Percentiles rank a stretch among this genome's conserved stretches.
phyloP scores from a whole-genome alignment of 1,284 basidiomycete species.

The Leccinum solheimii region DNA sequence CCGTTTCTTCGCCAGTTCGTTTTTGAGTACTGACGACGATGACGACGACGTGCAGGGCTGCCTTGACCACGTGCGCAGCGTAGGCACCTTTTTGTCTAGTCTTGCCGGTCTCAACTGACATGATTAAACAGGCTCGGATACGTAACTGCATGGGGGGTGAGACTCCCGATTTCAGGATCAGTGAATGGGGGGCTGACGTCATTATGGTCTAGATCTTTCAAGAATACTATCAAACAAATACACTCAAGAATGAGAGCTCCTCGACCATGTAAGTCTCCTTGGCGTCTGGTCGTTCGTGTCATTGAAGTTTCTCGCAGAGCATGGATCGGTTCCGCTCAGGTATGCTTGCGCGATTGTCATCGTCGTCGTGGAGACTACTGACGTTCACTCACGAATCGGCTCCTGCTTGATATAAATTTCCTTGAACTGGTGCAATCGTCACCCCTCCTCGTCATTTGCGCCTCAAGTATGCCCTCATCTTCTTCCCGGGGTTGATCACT shows the following conservation, averaged over 20 bases:
- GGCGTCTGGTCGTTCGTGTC: background rate
- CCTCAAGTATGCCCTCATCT: slow-evolving; percentile 41
- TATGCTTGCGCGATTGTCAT: background rate
- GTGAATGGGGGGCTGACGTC: background rate
- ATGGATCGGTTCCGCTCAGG: slow-evolving; percentile 43
- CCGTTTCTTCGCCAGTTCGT: too few relatives aligned
- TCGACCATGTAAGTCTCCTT: slow-evolving; percentile 31
- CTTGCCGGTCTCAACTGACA: slow-evolving; percentile 7
- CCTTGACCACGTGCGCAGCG: slow-evolving; percentile 21
- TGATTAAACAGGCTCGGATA: slow-evolving; percentile 25
- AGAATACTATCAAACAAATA: slow-evolving; percentile 36
- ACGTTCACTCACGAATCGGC: background rate
- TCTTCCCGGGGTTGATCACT: slow-evolving; percentile 36
- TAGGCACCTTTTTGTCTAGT: slow-evolving; percentile 5
- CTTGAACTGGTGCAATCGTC: background rate
- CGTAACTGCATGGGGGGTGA: slow-evolving; percentile 33
- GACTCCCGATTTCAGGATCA: background rate
- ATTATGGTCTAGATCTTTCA: slow-evolving; percentile 31
- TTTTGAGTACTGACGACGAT: slow-evolving; percentile 17
- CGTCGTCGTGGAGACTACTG: background rate
- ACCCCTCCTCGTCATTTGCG: background rate
- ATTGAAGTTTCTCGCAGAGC: slow-evolving; percentile 25
- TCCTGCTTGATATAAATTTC: background rate
- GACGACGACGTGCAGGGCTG: slow-evolving; percentile 15
- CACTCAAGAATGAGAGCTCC: slow-evolving; percentile 25